Evolutionary conservation across 805 yeast species (phyloP).

Genomic region (Cyberlindnera mississippiensis): DNA sequence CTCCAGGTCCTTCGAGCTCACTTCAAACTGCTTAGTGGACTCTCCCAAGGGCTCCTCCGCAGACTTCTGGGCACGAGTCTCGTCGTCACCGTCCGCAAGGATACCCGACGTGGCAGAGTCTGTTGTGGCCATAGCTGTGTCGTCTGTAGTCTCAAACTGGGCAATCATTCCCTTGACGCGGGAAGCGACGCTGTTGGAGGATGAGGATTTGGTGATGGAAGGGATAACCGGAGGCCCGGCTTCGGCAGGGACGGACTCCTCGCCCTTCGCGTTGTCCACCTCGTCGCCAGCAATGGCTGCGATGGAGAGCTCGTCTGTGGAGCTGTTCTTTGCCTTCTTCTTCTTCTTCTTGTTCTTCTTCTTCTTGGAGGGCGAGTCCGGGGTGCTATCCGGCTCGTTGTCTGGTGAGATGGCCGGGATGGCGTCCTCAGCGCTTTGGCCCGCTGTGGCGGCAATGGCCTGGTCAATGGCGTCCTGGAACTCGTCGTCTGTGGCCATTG

Average conservation of each 20-base stretch:
- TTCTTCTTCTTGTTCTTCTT: conserved; percentile 17
- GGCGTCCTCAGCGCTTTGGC: background rate
- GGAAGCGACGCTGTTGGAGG: too few species aligned
- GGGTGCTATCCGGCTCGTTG: background rate
- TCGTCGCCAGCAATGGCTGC: background rate
- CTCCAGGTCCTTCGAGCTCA: conserved; percentile 13
- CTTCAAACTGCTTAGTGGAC: conserved; percentile 16
- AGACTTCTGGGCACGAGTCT: background rate
- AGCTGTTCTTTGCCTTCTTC: conserved; percentile 3
- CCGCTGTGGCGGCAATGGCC: too few species aligned
- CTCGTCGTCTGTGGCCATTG: conserved; percentile 7
- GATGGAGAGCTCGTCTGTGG: conserved; percentile 1
- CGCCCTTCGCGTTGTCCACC: background rate
- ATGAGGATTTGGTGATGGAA: too few species aligned
- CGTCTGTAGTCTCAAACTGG: background rate
- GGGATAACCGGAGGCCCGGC: background rate
- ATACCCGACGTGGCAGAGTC: too few species aligned
- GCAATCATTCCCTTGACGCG: too few species aligned
- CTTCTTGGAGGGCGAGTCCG: conserved; percentile 1
- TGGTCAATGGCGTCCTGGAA: conserved; percentile 16
- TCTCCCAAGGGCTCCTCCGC: conserved; percentile 15
- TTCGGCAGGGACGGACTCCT: background rate
- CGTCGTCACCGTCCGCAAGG: too few species aligned
- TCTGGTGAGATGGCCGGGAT: background rate
- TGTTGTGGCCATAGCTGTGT: background rate